Percentiles rank a stretch among this genome's conserved stretches.
Evolutionary conservation across 2,329 filamentous ascomycete species (phyloP).

Genomic region (Westerdykella aurantiaca): DNA sequence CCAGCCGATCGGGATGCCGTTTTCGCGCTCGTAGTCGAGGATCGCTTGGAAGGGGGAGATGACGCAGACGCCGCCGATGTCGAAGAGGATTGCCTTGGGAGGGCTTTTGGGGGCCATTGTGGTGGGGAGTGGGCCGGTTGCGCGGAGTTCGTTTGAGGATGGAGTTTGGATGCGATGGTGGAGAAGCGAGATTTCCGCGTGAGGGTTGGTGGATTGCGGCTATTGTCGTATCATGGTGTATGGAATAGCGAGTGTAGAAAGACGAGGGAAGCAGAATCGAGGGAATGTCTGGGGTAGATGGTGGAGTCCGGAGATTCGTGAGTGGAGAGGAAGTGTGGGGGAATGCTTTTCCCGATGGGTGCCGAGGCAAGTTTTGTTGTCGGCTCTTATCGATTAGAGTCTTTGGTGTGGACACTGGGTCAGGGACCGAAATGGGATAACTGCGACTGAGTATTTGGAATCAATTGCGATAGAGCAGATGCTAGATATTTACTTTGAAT

Average conservation of each 20-base stretch:
- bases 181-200: background rate
- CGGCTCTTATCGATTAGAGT: no score
- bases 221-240: conserved; percentile 5
- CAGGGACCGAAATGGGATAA: no score
- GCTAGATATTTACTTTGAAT: no score
- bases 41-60: conserved; percentile 90
- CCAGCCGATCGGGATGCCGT: conserved; percentile 79
- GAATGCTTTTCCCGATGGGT: conserved; percentile 3
- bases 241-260: background rate
- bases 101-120: conserved; percentile 6
- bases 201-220: background rate
- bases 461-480: no score
- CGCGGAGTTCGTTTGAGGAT: background rate
- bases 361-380: conserved; percentile 2
- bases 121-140: background rate
- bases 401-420: no score
- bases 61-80: conserved; percentile 94
- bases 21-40: conserved; percentile 74
- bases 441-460: no score
- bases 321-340: background rate
- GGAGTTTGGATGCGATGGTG: background rate
- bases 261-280: background rate
- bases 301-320: no score
- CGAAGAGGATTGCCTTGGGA: conserved; percentile 61
- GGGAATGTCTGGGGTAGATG: background rate